Evolutionary conservation across 202 grass and related monocot species (phyloP).

Genomic region (Hordeum pubiflorum): DNA sequence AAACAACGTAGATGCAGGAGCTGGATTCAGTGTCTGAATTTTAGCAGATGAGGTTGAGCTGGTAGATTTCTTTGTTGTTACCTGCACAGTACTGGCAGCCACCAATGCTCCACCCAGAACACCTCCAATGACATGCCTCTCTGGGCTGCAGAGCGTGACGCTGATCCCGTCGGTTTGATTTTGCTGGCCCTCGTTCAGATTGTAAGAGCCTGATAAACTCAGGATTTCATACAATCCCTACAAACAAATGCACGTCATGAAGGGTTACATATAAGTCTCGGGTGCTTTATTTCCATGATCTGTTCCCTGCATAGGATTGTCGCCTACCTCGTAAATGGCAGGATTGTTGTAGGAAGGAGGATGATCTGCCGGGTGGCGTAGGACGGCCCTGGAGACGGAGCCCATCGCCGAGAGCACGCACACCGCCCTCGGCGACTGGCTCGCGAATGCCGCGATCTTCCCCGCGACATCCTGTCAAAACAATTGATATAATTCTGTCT

Average conservation of each 20-base stretch:
- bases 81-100: constrained; percentile 65
- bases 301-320: neutral
- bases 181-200: constrained; percentile 41
- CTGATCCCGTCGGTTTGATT: constrained; percentile 40
- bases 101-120: constrained; percentile 52
- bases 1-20: neutral
- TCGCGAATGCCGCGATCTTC: constrained; percentile 57
- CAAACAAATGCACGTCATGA: neutral
- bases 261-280: neutral
- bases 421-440: constrained; percentile 49
- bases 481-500: neutral
- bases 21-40: neutral
- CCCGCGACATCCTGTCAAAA: constrained; percentile 44
- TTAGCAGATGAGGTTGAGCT: neutral
- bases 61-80: neutral
- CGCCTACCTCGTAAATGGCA: constrained; percentile 40
- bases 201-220: constrained; percentile 61
- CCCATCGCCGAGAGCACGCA: constrained; percentile 72
- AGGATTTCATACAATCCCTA: constrained; percentile 74
- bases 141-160: constrained; percentile 61
- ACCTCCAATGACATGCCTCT: constrained; percentile 63
- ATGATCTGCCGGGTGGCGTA: constrained; percentile 42
- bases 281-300: neutral
- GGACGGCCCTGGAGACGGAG: constrained; percentile 53
- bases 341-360: constrained; percentile 24